phyloP scores from a whole-genome alignment of 768 basidiomycete species.

The Amyloporia xantha region DNA sequence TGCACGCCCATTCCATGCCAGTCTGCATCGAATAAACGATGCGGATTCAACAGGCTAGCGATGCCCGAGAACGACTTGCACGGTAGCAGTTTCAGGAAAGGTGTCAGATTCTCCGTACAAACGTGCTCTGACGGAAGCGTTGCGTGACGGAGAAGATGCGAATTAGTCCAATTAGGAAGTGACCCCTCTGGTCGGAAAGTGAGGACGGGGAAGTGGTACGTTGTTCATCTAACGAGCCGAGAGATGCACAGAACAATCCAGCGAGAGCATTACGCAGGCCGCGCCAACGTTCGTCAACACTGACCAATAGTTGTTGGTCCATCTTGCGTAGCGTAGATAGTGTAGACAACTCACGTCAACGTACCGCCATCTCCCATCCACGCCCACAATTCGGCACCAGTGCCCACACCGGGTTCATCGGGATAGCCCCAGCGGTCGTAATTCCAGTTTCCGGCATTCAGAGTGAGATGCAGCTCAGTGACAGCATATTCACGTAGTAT shows the following conservation, averaged over 20 bases:
- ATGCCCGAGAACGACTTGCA: conserved; percentile 88
- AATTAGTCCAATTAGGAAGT: conserved; percentile 39
- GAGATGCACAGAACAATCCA: conserved; percentile 91
- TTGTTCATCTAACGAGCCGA: conserved; percentile 69
- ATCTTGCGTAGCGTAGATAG: neutral
- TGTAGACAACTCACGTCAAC: conserved; percentile 9
- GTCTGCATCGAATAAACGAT: conserved; percentile 80
- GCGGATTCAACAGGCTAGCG: conserved; percentile 76
- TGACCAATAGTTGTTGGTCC: conserved; percentile 21
- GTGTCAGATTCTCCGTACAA: conserved; percentile 97
- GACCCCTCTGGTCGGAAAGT: conserved; percentile 59
- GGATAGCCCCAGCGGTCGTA: conserved; percentile 82
- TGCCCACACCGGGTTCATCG: conserved; percentile 64
- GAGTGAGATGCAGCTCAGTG: conserved; percentile 80
- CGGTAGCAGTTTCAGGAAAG: conserved; percentile 90
- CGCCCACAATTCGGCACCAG: conserved; percentile 86
- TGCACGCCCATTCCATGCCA: conserved; percentile 88
- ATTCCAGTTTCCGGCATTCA: conserved; percentile 92
- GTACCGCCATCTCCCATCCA: conserved; percentile 67
- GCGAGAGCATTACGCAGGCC: conserved; percentile 84
- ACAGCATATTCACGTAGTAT: conserved; percentile 81
- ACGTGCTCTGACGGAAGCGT: conserved; percentile 78
- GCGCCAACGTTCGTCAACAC: conserved; percentile 74
- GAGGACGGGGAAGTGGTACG: conserved; percentile 63
- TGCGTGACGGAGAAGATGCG: conserved; percentile 65